Conservation (phyloP, 2,329 filamentous ascomycete species). For the Penicillium sclerotiorum region DNA sequence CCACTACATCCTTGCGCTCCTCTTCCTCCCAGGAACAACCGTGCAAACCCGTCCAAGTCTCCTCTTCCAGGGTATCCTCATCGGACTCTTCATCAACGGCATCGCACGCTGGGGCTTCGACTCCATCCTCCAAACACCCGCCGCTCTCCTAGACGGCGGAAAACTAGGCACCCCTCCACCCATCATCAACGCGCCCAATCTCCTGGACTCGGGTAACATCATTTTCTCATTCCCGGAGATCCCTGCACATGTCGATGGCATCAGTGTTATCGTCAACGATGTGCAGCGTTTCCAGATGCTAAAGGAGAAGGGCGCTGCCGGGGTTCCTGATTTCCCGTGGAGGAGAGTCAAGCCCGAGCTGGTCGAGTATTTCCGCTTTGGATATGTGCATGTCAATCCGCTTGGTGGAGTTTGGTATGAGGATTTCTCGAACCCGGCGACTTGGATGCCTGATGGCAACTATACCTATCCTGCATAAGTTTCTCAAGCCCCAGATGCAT, state of each 20-base stretch:
- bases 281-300: constrained; percentile 61
- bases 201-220: constrained; percentile 31
- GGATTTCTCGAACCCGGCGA: constrained; percentile 41
- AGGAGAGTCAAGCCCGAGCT: constrained; percentile 30
- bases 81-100: constrained; percentile 66
- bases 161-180: constrained; percentile 38
- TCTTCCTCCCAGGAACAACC: constrained; percentile 61
- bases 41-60: constrained; percentile 62
- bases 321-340: constrained; percentile 37
- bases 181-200: constrained; percentile 25
- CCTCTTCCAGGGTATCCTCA: constrained; percentile 62
- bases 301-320: constrained; percentile 40
- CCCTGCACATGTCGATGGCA: constrained; percentile 49
- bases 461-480: constrained; percentile 8
- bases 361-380: constrained; percentile 49
- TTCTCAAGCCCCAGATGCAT: no score
- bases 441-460: constrained; percentile 27
- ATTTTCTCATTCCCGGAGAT: constrained; percentile 40
- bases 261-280: constrained; percentile 64
- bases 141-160: constrained; percentile 46
- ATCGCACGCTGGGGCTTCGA: constrained; percentile 67
- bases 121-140: constrained; percentile 60
- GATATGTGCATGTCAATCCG: constrained; percentile 39
- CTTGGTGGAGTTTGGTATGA: constrained; percentile 44
- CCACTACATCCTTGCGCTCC: constrained; percentile 63